These are phyloP conservation scores for Venturia carpophila DNA, from an alignment of 2,329 filamentous ascomycete species.

Conservation along the genomic window DNA sequence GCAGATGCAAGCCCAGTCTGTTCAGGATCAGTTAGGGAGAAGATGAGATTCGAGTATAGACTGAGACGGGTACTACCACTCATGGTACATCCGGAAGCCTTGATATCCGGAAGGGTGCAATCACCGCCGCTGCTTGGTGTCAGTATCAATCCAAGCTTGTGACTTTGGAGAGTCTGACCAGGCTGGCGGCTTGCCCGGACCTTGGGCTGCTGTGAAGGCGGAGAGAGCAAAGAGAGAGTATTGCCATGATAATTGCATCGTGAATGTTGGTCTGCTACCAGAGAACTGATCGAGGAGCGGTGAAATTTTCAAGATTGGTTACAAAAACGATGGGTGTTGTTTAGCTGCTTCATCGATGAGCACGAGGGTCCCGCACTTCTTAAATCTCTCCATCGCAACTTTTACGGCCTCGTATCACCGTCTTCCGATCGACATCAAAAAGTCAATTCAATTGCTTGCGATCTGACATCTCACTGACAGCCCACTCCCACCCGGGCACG, in stretches of 20 bases:
- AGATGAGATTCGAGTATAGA: neutral
- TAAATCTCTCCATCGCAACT: too few species aligned
- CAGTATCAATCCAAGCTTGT: neutral
- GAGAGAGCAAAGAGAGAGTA: neutral
- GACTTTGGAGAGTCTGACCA: neutral
- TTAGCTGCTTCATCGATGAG: too few species aligned
- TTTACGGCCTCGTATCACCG: too few species aligned
- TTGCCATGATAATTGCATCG: neutral
- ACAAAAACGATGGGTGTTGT: too few species aligned
- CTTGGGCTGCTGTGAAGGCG: neutral
- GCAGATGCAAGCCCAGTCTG: neutral
- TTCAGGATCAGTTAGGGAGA: neutral
- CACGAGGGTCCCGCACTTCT: too few species aligned
- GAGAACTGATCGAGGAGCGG: neutral
- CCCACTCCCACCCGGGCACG: neutral
- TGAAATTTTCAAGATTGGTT: too few species aligned
- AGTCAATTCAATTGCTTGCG: neutral
- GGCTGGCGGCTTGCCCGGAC: neutral
- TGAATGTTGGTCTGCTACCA: neutral
- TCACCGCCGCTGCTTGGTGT: neutral
- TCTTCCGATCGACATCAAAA: too few species aligned
- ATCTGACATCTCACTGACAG: too few species aligned
- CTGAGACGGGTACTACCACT: neutral
- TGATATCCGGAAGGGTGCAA: neutral
- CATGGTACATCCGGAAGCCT: neutral